phyloP scores from a whole-genome alignment of 139 green algal species.

The Coelastrella sp. region DNA sequence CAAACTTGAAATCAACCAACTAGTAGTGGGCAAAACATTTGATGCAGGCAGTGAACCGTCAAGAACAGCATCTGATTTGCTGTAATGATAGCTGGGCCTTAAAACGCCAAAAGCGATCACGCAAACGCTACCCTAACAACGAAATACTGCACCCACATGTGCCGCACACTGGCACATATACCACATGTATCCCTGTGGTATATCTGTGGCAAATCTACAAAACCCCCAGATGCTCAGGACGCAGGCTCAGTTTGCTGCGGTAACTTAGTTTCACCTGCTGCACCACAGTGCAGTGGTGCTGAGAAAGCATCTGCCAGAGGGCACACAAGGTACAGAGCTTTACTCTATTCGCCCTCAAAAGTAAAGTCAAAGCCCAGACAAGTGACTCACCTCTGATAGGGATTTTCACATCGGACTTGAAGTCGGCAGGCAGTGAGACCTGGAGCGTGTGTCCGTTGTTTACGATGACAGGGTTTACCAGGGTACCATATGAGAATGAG shows the following conservation, averaged over 20 bases:
- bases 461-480: slow-evolving; percentile 2
- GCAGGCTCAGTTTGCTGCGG: no score
- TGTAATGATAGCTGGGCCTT: not conserved
- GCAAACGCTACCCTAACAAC: no score
- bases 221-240: not conserved
- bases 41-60: no score
- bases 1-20: not conserved
- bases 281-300: no score
- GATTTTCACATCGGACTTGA: slow-evolving; percentile 14
- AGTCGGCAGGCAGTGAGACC: slow-evolving; percentile 4
- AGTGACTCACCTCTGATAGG: slow-evolving; percentile 1
- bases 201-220: no score
- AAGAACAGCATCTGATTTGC: not conserved
- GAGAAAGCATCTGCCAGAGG: no score
- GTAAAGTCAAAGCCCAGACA: no score
- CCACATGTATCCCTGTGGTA: not conserved
- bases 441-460: slow-evolving; percentile 52
- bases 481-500: slow-evolving; percentile 18
- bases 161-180: not conserved
- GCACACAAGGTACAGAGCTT: no score
- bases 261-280: no score
- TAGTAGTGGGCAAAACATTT: no score
- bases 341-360: no score
- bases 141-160: not conserved
- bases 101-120: not conserved